Base-by-base conservation (phyloP, 306 rosid species). In the Rubus idaeus region DNA sequence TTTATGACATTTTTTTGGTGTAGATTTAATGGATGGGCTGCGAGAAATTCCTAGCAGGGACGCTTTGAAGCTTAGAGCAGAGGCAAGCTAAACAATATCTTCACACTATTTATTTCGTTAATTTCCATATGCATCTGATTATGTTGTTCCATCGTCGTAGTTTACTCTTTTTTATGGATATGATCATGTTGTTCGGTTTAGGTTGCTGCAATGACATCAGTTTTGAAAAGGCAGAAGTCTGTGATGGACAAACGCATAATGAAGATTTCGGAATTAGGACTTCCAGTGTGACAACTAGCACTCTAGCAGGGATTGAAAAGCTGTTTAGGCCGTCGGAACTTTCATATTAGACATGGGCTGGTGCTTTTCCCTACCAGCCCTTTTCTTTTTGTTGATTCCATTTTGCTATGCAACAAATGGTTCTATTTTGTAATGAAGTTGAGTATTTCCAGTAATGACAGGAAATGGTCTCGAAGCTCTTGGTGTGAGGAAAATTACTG, bases 31-130 rank as follows among this genome's bases (percentile, higher is more conserved):
- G 87, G 97, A 91, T 75, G 87, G 86, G 82, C 89, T 91, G 76
- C 90, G 98, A 61, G 89, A 91, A 79, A 83, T 86, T 50, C 94
- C 96, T 23, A 83, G 89, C 37, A 86, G 97, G 63, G 96, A 91
- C 53, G 79, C 97, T 74, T 77, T 94, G 82, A 83, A 89, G 76
- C 96, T 94, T 78, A 85, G 98, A 78, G 91, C 95, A 63, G 97
- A 94, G 93, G 98, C 79, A 80, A 87, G 96, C 49, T 77, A 44
- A 56, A 35, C 65, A 61, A 60, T 52, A 12, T 70, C 14, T 37
- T 21, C 65, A 12, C 46, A 7, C n/a, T 41, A 17, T 5, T 66
- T 68, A 46, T 70, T 71, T 45, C 39, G n/a, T 3, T 12, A 11
- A 60, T 42, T 47, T 45, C 11, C 46, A 2, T 41, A 65, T 51